phyloP scores from a whole-genome alignment of 2,329 filamentous ascomycete genomes.

The Fusarium fujikuroi region DNA sequence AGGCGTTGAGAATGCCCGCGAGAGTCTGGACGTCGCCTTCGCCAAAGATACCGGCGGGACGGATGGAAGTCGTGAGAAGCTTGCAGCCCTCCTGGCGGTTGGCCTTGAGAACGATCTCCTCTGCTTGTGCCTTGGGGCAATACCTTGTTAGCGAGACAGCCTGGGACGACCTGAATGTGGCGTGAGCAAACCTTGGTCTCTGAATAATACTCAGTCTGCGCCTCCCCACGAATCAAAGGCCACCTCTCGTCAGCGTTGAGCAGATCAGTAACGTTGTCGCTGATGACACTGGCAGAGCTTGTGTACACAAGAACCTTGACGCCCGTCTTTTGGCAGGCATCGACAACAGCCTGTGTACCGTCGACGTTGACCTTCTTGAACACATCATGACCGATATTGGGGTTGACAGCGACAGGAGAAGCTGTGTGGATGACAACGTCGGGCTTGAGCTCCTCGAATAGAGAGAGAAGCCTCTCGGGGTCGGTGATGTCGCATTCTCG shows the following conservation, averaged over 20 bases:
- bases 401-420: slow-evolving; percentile 70
- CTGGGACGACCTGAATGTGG: background rate
- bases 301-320: slow-evolving; percentile 92
- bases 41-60: slow-evolving; percentile 90
- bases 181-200: slow-evolving; percentile 77
- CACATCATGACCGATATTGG: slow-evolving; percentile 66
- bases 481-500: slow-evolving; percentile 83
- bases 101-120: slow-evolving; percentile 80
- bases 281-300: slow-evolving; percentile 86
- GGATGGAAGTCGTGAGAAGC: slow-evolving; percentile 82
- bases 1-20: slow-evolving; percentile 77
- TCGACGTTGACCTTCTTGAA: slow-evolving; percentile 89
- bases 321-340: slow-evolving; percentile 74
- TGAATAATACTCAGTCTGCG: slow-evolving; percentile 85
- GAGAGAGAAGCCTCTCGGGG: slow-evolving; percentile 64
- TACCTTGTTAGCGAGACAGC: background rate
- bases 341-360: slow-evolving; percentile 81
- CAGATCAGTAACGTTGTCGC: slow-evolving; percentile 82
- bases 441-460: slow-evolving; percentile 75
- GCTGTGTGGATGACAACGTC: slow-evolving; percentile 93
- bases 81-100: slow-evolving; percentile 69
- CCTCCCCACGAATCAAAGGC: slow-evolving; percentile 76
- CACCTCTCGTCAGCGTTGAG: slow-evolving; percentile 87
- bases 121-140: slow-evolving; percentile 73
- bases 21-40: slow-evolving; percentile 85